Base-by-base conservation (phyloP, 1,139 yeast genomes). In the Cylindricascospora bacillispora region DNA sequence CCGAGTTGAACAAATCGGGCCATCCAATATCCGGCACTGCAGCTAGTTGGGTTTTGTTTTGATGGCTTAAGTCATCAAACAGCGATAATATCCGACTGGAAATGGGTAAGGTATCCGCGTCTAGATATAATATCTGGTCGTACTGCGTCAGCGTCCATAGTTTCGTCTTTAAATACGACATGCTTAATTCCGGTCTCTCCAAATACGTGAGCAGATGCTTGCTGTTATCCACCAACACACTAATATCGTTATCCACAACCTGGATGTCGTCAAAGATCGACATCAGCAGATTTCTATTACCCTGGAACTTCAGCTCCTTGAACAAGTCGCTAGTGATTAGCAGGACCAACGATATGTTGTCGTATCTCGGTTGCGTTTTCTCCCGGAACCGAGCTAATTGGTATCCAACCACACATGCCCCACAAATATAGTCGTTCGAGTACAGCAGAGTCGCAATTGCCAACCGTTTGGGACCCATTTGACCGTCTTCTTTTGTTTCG, bases 1-100 rank as follows among this genome's bases (percentile, higher is more conserved):
- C 97, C 15, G 93, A 75, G 57, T 89, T 89, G 64, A 89, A 89
- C 44, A 82, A 68, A 55, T 89, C 97, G 1, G 97, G 97, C 76
- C 95, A 89, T 12, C 97, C 95, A 16, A 77, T 65, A 57, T 89
- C 97, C 0, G 95, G 92, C n/a, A 82, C 66, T 0, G 95, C 97
- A 26, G 65, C 59, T 11, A 78, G 63, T 35, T 65, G 62, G 11
- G 31, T 28, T 10, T 35, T 30, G 3, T 35, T 40, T 32, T 49
- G 53, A 10, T 34, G 27, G 10, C 35, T 22, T 6, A 43, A 35
- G 9, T 37, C 22, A 4, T 37, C 38, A 25, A 52, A 38, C n/a
- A 51, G 30, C 16, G 41, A 31, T 21, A 45, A 38, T 21, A 52
- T 31, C 6, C 36, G 40, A 6, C 31, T 27, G 17, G 60, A 53